Evolutionary conservation across 2,329 filamentous ascomycete genomes (phyloP), one percentile per base, ranked within the genome.

Genomic region (Hypomyces rosellus): DNA sequence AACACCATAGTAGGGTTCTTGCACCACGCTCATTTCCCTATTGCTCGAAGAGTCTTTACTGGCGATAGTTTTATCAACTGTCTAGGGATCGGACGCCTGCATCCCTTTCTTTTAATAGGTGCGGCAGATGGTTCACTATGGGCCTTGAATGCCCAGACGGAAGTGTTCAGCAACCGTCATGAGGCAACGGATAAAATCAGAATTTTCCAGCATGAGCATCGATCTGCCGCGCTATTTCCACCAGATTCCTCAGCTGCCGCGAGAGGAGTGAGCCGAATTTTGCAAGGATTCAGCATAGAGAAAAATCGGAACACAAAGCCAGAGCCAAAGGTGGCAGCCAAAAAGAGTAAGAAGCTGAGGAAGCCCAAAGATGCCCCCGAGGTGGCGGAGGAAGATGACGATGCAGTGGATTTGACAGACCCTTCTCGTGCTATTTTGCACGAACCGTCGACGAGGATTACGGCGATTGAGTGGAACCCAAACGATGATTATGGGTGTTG

Each of bases 391-490:
- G 67, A 69, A 4, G 65, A 67, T 11, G 68, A 65, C 9, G 65
- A 65, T 30, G 62, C 58, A 4, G 60, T 56, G 11, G 61, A 60
- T 41, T 54, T 65, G 25, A 60, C 63, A 53, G 70, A 68, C 45
- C 65, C 72, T 1, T 70, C 69, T 4, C 68, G 74, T 36, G 71
- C 72, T 4, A 68, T 77, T 4, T 72, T 85, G 11, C 77, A 83
- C 58, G 84, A 88, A 50, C 77, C 84, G 44, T 69, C 76, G 54
- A 84, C 81, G 9, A 76, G 83, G 43, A 70, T 88, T 55, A 82
- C 82, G 5, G 71, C 75, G 2, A 69, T 85, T 20, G 75, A 76
- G 38, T 88, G 85, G 85, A 88, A 88, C 60, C 82, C 84, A 2
- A 87, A 88, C 58, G 63, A 73, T 34, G 69, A 74, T n/a, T 84